phyloP scores from a whole-genome alignment of 306 rosid species.

The Styphnolobium japonicum region DNA sequence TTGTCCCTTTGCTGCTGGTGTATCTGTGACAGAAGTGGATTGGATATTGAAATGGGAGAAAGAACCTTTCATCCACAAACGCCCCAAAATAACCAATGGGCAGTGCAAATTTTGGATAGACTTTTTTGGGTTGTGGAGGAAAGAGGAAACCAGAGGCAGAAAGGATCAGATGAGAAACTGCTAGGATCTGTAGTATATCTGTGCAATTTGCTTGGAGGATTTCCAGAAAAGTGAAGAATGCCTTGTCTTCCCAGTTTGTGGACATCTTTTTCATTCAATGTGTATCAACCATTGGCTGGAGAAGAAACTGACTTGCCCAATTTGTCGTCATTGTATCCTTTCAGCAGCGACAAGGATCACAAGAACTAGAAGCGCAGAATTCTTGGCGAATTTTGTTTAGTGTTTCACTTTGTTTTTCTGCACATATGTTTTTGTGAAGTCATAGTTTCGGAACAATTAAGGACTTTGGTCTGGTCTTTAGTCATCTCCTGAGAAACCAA shows the following conservation, averaged over 20 bases:
- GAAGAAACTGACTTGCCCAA: conserved; percentile 50
- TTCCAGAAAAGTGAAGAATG: conserved; percentile 44
- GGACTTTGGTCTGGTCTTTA: not conserved
- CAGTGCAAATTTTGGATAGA: not conserved
- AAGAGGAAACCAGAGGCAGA: not conserved
- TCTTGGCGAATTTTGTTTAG: not conserved
- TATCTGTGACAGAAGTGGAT: not conserved
- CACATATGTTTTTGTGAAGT: too few relatives aligned
- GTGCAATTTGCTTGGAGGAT: conserved; percentile 57
- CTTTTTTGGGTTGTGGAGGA: conserved; percentile 12
- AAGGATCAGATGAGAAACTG: not conserved
- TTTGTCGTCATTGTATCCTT: conserved; percentile 43
- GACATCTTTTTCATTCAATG: conserved; percentile 44
- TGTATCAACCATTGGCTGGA: conserved; percentile 50
- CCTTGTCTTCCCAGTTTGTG: conserved; percentile 40
- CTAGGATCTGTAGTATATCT: not conserved
- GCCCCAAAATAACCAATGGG: not conserved
- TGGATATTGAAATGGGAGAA: not conserved
- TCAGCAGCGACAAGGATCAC: not conserved
- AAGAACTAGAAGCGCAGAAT: not conserved
- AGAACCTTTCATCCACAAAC: not conserved
- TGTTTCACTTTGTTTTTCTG: not conserved
- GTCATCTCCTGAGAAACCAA: not conserved
- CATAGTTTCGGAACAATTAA: not conserved
- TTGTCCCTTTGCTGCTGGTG: not conserved